A percentile compares a stretch with the other conserved stretches of the same genome.
Conservation (phyloP, 306 rosid genomes). For the Boehmeria nivea region DNA sequence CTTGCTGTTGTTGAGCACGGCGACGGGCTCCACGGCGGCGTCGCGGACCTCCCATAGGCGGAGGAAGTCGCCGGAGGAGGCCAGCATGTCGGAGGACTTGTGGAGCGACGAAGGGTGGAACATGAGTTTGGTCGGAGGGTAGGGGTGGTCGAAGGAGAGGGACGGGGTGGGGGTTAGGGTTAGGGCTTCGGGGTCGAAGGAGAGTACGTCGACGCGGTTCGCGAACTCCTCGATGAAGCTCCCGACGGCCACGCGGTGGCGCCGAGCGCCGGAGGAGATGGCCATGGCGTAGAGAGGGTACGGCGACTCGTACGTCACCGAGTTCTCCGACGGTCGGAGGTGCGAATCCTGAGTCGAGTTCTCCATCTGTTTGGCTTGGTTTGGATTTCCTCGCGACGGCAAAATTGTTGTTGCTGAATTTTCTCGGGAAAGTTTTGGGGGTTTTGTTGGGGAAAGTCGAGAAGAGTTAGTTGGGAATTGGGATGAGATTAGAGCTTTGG, state of each 20-base stretch:
- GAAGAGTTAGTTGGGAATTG: not conserved
- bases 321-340: constrained; percentile 51
- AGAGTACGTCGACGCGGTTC: constrained; percentile 75
- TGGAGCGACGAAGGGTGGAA: constrained; percentile 55
- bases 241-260: constrained; percentile 66
- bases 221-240: constrained; percentile 79
- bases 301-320: constrained; percentile 66
- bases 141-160: constrained; percentile 92
- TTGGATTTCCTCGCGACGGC: too few species aligned
- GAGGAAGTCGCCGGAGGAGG: constrained; percentile 94
- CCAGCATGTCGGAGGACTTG: constrained; percentile 55
- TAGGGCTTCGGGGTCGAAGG: constrained; percentile 70
- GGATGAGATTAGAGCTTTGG: not conserved
- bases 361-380: constrained; percentile 40
- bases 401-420: not conserved
- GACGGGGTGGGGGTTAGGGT: constrained; percentile 43
- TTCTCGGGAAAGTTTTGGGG: constrained; percentile 6
- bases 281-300: constrained; percentile 75
- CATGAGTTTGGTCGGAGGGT: constrained; percentile 96
- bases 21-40: constrained; percentile 49
- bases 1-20: constrained; percentile 78
- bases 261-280: constrained; percentile 37
- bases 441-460: not conserved
- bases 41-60: constrained; percentile 93
- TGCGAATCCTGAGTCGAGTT: constrained; percentile 62